Base-by-base conservation (phyloP, 1,139 yeast genomes). In the Meyerozyma carpophila region DNA sequence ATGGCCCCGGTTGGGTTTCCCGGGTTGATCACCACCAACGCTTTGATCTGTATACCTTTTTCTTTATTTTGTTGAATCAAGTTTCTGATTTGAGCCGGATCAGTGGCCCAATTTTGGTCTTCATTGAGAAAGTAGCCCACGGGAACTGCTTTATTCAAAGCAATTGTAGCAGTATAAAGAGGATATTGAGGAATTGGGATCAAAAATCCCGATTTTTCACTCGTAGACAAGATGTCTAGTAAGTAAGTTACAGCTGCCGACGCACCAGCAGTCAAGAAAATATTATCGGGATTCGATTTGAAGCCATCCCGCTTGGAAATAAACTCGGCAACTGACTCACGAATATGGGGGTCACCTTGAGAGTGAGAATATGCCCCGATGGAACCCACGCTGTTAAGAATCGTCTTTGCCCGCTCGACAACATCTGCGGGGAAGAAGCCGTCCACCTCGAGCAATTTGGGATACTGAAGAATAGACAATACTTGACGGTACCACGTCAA, bases 151-250 rank as follows among this genome's bases (percentile, higher is more conserved):
- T 86, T 80, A 58, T 84, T 84, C 55, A 93, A 73, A 3, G 96
- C 84, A 56, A 94, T 75, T 5, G 96, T 75, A 14, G 98, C 98
- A 6, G 98, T 89, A 68, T 93, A 93, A 48, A 94, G 75, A 5
- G 98, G 98, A 61, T 94, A 93, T 67, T 93, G 98, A 11, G 98
- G 98, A 53, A 93, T 91, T 32, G 98, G 98, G 52, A 93, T 90
- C 66, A 93, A 70, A 52, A 90, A 90, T 24, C 97, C 98, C 5
- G 91, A 75, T 45, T 79, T 66, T 24, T 76, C 75, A 43, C 87
- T 86, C 36, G 75, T 65, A 3, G 94, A 75, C 28, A 93, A 68
- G 36, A 91, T 73, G 46, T 84, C 83, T 43, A 93, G 69, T 48
- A 94, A 70, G 55, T 84, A 81, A 41, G 81, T 74, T 11, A 91